phyloP scores from a whole-genome alignment of 2,329 filamentous ascomycete species.

The Pseudocercospora ulei region DNA sequence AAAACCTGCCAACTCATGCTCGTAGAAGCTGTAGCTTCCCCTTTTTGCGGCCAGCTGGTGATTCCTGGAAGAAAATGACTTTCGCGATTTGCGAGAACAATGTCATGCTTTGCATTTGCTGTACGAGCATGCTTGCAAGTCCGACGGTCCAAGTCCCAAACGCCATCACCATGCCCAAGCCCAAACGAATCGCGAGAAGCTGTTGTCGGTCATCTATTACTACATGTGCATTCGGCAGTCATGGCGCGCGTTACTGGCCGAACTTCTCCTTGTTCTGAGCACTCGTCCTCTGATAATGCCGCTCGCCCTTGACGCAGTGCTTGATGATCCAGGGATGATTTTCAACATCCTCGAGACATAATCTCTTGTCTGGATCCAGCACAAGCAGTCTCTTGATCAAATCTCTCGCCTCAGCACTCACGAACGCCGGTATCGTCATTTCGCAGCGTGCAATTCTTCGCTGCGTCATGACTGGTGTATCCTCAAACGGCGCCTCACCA shows the following conservation, averaged over 20 bases:
- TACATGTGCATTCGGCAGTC: background rate
- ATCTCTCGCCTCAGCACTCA: slow-evolving; percentile 82
- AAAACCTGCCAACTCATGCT: too few species aligned
- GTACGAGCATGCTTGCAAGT: too few species aligned
- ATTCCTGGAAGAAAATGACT: too few species aligned
- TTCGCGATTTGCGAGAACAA: too few species aligned
- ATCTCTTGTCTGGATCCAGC: slow-evolving; percentile 84
- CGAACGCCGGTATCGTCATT: slow-evolving; percentile 83
- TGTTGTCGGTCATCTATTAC: slow-evolving; percentile 4
- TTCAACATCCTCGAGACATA: slow-evolving; percentile 80
- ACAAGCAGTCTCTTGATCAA: slow-evolving; percentile 86
- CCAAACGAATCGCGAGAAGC: slow-evolving; percentile 10
- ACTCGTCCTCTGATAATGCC: slow-evolving; percentile 39
- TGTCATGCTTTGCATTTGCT: too few species aligned
- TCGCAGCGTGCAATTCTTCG: slow-evolving; percentile 78
- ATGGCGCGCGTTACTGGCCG: slow-evolving; percentile 8
- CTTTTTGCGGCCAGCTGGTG: too few species aligned
- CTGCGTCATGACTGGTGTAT: slow-evolving; percentile 89
- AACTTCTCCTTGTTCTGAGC: slow-evolving; percentile 26
- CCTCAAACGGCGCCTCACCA: slow-evolving; percentile 93
- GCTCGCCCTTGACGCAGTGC: slow-evolving; percentile 60
- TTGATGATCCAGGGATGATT: slow-evolving; percentile 94
- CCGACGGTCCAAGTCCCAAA: too few species aligned
- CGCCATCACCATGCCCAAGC: slow-evolving; percentile 5
- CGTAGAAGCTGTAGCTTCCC: too few species aligned